phyloP scores from a whole-genome alignment of 148 eudicot genomes.

The Tetragonia tetragonoides region DNA sequence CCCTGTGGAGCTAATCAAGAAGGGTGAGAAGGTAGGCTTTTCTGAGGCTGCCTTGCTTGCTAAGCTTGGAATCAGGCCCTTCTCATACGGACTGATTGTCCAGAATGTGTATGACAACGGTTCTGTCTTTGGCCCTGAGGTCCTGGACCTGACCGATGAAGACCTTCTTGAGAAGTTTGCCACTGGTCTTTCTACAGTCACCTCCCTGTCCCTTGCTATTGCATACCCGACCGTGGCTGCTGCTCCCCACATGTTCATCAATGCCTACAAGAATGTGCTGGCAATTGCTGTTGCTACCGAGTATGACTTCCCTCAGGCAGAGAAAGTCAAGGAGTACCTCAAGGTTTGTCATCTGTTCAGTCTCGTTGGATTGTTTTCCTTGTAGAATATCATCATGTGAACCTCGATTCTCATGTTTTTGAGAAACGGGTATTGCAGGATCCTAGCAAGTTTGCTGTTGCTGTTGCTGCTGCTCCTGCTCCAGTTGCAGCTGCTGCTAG shows the following conservation, averaged over 20 bases:
- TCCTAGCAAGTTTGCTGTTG: slow-evolving; percentile 73
- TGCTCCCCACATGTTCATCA: slow-evolving; percentile 73
- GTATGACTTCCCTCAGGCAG: slow-evolving; percentile 61
- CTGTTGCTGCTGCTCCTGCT: slow-evolving; percentile 47
- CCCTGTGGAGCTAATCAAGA: slow-evolving; percentile 66
- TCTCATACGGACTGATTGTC: slow-evolving; percentile 61
- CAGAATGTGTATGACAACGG: slow-evolving; percentile 55
- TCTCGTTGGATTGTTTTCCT: not conserved
- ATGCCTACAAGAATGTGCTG: slow-evolving; percentile 64
- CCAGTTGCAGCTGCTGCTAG: too few relatives aligned
- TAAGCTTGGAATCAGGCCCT: slow-evolving; percentile 74
- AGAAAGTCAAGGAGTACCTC: slow-evolving; percentile 69
- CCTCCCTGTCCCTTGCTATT: slow-evolving; percentile 53
- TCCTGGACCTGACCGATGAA: slow-evolving; percentile 63
- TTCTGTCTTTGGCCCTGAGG: slow-evolving; percentile 65
- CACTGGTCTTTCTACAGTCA: slow-evolving; percentile 53
- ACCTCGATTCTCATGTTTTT: not conserved
- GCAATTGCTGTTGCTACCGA: slow-evolving; percentile 61
- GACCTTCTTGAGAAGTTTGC: slow-evolving; percentile 65
- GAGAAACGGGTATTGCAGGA: slow-evolving; percentile 35
- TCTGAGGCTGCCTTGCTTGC: slow-evolving; percentile 74
- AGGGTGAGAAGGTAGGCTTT: slow-evolving; percentile 74
- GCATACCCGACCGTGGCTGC: slow-evolving; percentile 71
- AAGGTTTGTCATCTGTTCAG: slow-evolving; percentile 26
- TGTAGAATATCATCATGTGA: too few relatives aligned